Evolutionary conservation across 164 flowering plant genomes (phyloP).

Genomic region (Litsea cubeba): DNA sequence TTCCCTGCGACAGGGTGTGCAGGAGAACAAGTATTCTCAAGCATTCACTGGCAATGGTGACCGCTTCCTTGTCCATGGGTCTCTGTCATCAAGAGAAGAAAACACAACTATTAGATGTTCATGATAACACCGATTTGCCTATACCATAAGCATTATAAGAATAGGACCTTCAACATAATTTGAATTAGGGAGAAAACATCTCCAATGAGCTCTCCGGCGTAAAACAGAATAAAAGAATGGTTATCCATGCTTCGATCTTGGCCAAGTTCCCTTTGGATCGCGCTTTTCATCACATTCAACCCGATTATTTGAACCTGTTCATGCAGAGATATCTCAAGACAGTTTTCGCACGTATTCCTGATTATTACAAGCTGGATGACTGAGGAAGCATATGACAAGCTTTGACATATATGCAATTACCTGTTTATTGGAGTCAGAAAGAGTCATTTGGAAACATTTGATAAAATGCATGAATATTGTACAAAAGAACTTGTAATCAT

Average conservation of each 20-base stretch:
- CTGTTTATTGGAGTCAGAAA: slow-evolving; percentile 52
- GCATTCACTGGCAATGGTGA: slow-evolving; percentile 56
- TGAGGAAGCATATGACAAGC: neutral
- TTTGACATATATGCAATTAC: slow-evolving; percentile 23
- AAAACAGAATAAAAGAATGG: slow-evolving; percentile 43
- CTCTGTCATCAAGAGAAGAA: slow-evolving; percentile 41
- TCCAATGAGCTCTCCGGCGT: slow-evolving; percentile 53
- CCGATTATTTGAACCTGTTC: slow-evolving; percentile 71
- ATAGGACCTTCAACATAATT: slow-evolving; percentile 48
- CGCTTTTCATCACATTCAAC: slow-evolving; percentile 60
- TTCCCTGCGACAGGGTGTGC: slow-evolving; percentile 55
- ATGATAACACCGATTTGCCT: neutral
- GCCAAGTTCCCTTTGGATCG: slow-evolving; percentile 44
- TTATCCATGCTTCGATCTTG: slow-evolving; percentile 26
- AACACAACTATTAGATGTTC: slow-evolving; percentile 3
- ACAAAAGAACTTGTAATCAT: slow-evolving; percentile 16
- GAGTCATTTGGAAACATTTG: slow-evolving; percentile 31
- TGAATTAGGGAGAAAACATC: slow-evolving; percentile 44
- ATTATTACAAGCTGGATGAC: neutral
- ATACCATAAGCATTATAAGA: neutral
- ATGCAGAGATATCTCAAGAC: slow-evolving; percentile 1
- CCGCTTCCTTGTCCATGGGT: slow-evolving; percentile 53
- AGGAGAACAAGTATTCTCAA: slow-evolving; percentile 67
- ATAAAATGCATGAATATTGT: slow-evolving; percentile 34
- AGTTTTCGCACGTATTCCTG: neutral